Base-by-base conservation (phyloP, 805 yeast genomes). In the Tetrapisispora namnaoensis region DNA sequence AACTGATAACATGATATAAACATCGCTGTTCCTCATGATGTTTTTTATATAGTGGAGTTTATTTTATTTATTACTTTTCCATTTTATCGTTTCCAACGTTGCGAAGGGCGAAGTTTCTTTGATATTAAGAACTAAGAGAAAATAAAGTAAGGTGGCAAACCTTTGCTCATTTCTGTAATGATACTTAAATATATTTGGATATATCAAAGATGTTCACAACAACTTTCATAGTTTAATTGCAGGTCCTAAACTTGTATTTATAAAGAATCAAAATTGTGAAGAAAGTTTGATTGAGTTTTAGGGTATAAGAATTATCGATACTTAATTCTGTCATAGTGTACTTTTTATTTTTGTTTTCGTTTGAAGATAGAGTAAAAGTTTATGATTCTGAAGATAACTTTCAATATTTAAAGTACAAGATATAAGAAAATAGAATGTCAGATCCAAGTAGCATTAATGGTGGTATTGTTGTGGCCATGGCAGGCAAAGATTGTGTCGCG, bases 401-500 rank as follows among this genome's bases (percentile, higher is more conserved):
- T 24, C 8, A 8, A 24, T 32, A 32, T 32, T 32, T 13, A 32
- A 13, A 32, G n/a, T 10, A 10, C n/a, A 32, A 10, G 10, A 40
- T n/a, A 40, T 13, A 40, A 6, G 16, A 27, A 22, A 22, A 13
- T 3, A 22, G 14, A 22, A 80, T 82, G 88, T 81, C 87, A 41
- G 89, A 83, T 69, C 89, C 89, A 62, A 80, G 86, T 66, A 80
- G 88, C 41, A 75, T 83, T 56, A 83, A 83, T 64, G 88, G 97
- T 71, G 99, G 99, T 70, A 78, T 95, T 54, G 96, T 95, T 46
- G 95, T 95, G 34, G 99, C 99, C 55, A 93, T 93, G 99, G 83
- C 83, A 24, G 99, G 99, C 60, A 90, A 95, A 65, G 97, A 89
- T 58, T 93, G 99, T 74, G 90, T 93, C 49, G 99, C 98, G 30